These are phyloP conservation scores for Daldinia concentrica DNA, from an alignment of 495 filamentous ascomycete species.

Conservation along the genomic window DNA sequence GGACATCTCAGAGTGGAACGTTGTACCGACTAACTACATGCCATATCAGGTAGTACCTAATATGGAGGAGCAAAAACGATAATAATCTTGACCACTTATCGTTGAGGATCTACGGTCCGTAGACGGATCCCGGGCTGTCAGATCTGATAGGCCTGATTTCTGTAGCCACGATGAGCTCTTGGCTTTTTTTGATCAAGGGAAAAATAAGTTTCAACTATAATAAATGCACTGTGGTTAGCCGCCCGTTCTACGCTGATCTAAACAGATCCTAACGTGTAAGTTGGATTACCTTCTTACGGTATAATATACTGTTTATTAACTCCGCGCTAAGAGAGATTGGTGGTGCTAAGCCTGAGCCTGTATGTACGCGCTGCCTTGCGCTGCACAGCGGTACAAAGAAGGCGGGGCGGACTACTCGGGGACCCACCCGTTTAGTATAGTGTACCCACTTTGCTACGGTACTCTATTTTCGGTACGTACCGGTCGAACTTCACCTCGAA, in stretches of 20 bases:
- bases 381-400: not conserved
- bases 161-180: conserved; percentile 18
- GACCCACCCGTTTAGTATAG: not conserved
- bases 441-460: not conserved
- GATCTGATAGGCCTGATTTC: conserved; percentile 29
- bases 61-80: conserved; percentile 20
- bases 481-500: conserved; percentile 4
- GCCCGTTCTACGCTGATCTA: conserved; percentile 23
- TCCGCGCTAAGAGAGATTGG: conserved; percentile 13
- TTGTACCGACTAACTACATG: conserved; percentile 21
- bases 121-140: conserved; percentile 16
- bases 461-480: conserved; percentile 40
- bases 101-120: conserved; percentile 22
- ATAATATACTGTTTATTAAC: conserved; percentile 13
- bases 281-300: conserved; percentile 10
- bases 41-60: not conserved
- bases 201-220: not conserved
- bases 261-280: conserved; percentile 31
- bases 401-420: not conserved
- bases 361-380: not conserved
- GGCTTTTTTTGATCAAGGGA: conserved; percentile 12
- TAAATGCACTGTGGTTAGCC: conserved; percentile 29
- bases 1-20: conserved; percentile 18
- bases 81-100: conserved; percentile 26
- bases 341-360: not conserved